These are phyloP conservation scores for Leishmania mexicana DNA, from an alignment of 208 protist genomes.

Conservation along the genomic window DNA sequence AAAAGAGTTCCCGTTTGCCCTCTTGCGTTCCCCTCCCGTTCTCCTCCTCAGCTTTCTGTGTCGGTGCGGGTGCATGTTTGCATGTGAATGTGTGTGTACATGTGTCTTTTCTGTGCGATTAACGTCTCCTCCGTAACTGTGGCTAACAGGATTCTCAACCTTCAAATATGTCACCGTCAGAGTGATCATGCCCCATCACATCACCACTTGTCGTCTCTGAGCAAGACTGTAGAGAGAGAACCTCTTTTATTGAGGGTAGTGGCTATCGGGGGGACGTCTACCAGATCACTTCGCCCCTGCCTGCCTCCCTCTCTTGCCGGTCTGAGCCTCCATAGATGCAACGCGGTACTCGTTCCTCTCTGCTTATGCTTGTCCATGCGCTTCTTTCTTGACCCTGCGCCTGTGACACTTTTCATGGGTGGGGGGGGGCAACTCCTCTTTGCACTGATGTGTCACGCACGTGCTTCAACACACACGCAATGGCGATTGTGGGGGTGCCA, in stretches of 20 bases:
- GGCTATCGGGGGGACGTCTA: neutral
- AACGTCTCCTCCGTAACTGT: neutral
- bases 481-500: neutral
- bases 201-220: neutral
- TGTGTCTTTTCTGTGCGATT: neutral
- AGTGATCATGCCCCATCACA: neutral
- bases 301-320: neutral
- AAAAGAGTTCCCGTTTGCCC: neutral
- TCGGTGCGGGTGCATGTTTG: neutral
- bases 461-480: neutral
- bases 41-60: neutral
- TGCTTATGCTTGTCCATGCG: neutral
- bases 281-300: neutral
- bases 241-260: neutral
- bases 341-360: neutral
- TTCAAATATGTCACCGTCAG: neutral
- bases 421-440: neutral
- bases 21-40: neutral
- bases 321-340: neutral
- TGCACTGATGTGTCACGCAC: neutral
- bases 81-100: neutral
- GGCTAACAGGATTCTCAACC: neutral
- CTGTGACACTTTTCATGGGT: neutral
- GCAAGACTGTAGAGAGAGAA: neutral
- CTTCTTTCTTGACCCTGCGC: neutral